Evolutionary conservation across 2,329 filamentous ascomycete species (phyloP).

Genomic region (Ascocoryne sarcoides): DNA sequence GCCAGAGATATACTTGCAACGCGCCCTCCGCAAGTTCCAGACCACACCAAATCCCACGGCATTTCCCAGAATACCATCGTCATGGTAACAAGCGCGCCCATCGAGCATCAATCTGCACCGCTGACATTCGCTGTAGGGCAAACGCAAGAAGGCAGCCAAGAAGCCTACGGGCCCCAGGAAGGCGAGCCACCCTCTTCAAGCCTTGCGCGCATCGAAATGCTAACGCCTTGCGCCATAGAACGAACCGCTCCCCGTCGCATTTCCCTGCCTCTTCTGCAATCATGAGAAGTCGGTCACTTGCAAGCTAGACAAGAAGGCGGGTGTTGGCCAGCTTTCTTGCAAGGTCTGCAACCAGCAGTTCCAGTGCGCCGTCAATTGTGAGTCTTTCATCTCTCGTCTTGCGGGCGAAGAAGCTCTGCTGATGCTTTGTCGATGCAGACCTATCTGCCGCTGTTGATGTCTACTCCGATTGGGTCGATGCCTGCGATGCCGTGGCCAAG

Average conservation of each 20-base stretch:
- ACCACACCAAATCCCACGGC: no score
- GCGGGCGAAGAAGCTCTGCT: conserved; percentile 7
- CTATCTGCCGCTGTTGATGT: conserved; percentile 89
- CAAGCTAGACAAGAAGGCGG: conserved; percentile 88
- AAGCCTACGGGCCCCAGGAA: conserved; percentile 78
- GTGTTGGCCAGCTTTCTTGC: conserved; percentile 77
- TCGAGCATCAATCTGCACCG: no score
- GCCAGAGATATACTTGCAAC: no score
- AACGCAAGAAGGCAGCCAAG: conserved; percentile 86
- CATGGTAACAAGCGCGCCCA: no score
- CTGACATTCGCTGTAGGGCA: conserved; percentile 58
- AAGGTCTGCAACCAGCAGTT: conserved; percentile 92
- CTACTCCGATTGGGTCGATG: conserved; percentile 97
- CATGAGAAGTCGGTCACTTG: conserved; percentile 88
- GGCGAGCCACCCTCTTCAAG: conserved; percentile 40
- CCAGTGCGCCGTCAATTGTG: conserved; percentile 89
- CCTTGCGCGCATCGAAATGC: not conserved
- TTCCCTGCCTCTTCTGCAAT: conserved; percentile 97
- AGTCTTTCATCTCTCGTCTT: conserved; percentile 25
- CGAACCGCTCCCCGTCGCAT: conserved; percentile 70
- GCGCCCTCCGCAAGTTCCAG: no score
- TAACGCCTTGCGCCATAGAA: conserved; percentile 35
- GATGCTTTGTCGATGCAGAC: conserved; percentile 43
- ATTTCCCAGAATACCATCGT: no score
- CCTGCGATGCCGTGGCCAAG: conserved; percentile 67